phyloP scores from a whole-genome alignment of 768 basidiomycete species.

The Strobilomyces dryophilus region DNA sequence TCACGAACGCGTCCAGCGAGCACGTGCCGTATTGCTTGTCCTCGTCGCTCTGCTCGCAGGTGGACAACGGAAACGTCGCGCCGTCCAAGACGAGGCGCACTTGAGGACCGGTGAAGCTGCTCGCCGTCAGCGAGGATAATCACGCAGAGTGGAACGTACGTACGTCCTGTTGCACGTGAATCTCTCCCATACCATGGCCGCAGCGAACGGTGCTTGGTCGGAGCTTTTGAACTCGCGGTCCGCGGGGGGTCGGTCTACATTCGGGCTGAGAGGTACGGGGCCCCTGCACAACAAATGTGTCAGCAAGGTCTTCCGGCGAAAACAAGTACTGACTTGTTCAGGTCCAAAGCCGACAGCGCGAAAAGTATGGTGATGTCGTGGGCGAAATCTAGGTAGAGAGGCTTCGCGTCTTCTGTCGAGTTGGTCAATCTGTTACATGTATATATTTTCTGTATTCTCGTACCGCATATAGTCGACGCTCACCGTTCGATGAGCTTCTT shows the following conservation, averaged over 20 bases:
- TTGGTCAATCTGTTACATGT: no score
- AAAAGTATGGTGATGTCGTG: no score
- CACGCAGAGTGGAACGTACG: not conserved
- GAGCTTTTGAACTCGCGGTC: slow-evolving; percentile 37
- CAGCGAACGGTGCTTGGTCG: slow-evolving; percentile 39
- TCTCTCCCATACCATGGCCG: slow-evolving; percentile 41
- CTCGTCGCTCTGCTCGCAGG: slow-evolving; percentile 24
- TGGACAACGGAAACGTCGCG: slow-evolving; percentile 35
- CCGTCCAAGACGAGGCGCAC: slow-evolving; percentile 40
- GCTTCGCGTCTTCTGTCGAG: no score
- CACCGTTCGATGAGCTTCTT: no score
- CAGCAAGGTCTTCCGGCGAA: no score
- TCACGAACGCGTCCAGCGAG: slow-evolving; percentile 32
- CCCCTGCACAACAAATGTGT: slow-evolving; percentile 24
- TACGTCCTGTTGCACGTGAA: slow-evolving; percentile 37
- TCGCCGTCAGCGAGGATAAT: not conserved
- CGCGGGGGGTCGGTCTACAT: slow-evolving; percentile 12
- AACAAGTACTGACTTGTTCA: no score
- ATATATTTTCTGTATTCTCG: no score
- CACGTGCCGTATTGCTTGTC: slow-evolving; percentile 36
- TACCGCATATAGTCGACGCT: no score
- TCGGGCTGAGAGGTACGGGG: slow-evolving; percentile 23
- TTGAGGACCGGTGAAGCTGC: slow-evolving; percentile 35
- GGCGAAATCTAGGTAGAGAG: no score
- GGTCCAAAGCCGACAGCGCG: no score